Percentiles rank a stretch among this genome's conserved stretches.
These are phyloP conservation scores for Cercospora zeae-maydis DNA, from an alignment of 2,329 filamentous ascomycete species.

Conservation along the genomic window DNA sequence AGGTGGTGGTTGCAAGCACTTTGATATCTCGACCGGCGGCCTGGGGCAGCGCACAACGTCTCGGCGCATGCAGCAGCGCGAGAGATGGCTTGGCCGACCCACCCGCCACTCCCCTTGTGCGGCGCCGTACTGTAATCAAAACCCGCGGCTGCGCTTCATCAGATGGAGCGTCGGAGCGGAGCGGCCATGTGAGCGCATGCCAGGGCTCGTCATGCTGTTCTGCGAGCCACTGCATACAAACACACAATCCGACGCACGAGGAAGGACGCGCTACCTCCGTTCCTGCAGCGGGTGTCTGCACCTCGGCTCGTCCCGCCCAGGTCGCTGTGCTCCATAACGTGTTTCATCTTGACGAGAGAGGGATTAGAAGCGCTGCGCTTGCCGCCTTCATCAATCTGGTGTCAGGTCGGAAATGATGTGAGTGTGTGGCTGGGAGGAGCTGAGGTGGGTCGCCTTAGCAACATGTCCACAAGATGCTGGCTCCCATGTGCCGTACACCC, in stretches of 20 bases:
- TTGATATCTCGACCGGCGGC: constrained; percentile 18
- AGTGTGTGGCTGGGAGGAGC: constrained; percentile 8
- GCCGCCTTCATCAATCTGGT: constrained; percentile 7
- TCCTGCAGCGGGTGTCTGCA: constrained; percentile 7
- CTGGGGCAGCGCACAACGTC: constrained; percentile 1
- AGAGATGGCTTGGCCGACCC: constrained; percentile 6
- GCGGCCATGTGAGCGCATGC: background rate
- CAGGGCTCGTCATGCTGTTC: constrained; percentile 7
- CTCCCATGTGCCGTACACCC: constrained; percentile 16
- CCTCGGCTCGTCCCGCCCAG: background rate
- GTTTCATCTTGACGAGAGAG: constrained; percentile 13
- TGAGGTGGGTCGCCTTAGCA: background rate
- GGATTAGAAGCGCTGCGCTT: background rate
- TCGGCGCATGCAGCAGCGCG: background rate
- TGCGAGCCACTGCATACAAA: background rate
- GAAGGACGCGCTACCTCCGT: background rate
- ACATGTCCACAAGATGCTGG: background rate
- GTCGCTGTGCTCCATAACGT: background rate
- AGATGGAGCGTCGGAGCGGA: background rate
- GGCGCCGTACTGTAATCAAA: constrained; percentile 13
- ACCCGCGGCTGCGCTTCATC: background rate
- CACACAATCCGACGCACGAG: background rate
- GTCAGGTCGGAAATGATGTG: constrained; percentile 12
- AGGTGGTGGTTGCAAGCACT: constrained; percentile 19
- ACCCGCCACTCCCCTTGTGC: constrained; percentile 20